Conservation (phyloP, 2,329 filamentous ascomycete species). For the Hymenoscyphus fructigenus region DNA sequence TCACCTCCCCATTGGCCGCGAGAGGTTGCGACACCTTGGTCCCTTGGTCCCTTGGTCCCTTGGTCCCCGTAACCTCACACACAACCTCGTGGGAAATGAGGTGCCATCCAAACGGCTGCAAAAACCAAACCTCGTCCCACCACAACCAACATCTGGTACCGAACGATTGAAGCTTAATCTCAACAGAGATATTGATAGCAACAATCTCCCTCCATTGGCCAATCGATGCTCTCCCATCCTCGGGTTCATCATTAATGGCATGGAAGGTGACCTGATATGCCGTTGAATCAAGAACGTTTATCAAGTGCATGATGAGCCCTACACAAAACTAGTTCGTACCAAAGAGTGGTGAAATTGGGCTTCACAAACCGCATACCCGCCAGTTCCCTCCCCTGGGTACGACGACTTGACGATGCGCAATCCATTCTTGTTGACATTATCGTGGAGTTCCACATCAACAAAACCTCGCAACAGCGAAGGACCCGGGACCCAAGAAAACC, state of each 20-base stretch:
- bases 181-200: not conserved
- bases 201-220: not conserved
- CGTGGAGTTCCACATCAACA: not conserved
- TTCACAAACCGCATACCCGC: not conserved
- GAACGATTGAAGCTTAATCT: slow-evolving; percentile 3
- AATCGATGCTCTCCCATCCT: not conserved
- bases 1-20: too few species aligned
- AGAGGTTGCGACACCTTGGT: not conserved
- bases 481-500: not conserved
- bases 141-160: not conserved
- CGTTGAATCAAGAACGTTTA: not conserved
- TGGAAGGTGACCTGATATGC: not conserved
- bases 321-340: not conserved
- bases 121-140: not conserved
- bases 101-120: not conserved
- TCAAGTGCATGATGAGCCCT: not conserved
- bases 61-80: not conserved
- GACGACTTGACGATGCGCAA: too few species aligned
- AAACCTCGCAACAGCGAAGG: not conserved
- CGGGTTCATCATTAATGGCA: slow-evolving; percentile 1
- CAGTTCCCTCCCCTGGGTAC: too few species aligned
- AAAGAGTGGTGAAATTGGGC: not conserved
- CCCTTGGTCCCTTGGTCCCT: not conserved
- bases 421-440: not conserved
- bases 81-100: slow-evolving; percentile 3